Base-by-base conservation (phyloP, 1,139 yeast genomes). In the Schwanniomyces etchellsii region DNA sequence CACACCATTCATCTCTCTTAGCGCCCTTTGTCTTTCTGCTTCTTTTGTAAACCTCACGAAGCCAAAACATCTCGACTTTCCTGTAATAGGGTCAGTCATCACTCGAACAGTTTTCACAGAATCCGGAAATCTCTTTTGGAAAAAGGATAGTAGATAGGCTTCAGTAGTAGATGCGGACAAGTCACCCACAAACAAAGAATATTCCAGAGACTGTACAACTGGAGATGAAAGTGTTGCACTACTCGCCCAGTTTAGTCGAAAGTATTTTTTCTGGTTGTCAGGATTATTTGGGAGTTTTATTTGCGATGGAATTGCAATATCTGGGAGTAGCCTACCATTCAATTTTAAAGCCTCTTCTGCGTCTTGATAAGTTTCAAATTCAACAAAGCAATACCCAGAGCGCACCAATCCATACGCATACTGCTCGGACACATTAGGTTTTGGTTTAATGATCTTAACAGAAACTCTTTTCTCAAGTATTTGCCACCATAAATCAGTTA, bases 181-280 rank as follows among this genome's bases (percentile, higher is more conserved):
- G 52, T 81, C 89, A 26, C 91, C 91, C n/a, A 81, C 89, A 58
- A 81, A 81, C 24, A 81, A 57, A 1, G 88, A 77, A 43, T 50
- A 74, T 43, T 78, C 85, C 1, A 71, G 70, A 12, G 68, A 53
- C 36, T 68, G 75, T 16, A 65, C 57, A 31, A 70, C 64, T 14
- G 74, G 76, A 2, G 76, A 70, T n/a, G 62, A 48, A 35, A 72
- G 56, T 3, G 78, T 74, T 9, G 81, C 80, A 18, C 83, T 79
- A 27, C 81, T 69, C 3, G 84, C 83, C 91, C 91, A 81, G 47
- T 81, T 81, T 34, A 81, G 62, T 42, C 82, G 65, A 50, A 81
- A 76, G 39, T 69, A 64, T 47, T 74, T 75, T 46, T 76, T 72
- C 24, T 77, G 78, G 42, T 74, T 73, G 38, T 66, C 70, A 5